Evolutionary conservation across 2,329 filamentous ascomycete genomes (phyloP), one percentile per base, ranked within the genome.

Genomic region (Xylariaceae sp.): DNA sequence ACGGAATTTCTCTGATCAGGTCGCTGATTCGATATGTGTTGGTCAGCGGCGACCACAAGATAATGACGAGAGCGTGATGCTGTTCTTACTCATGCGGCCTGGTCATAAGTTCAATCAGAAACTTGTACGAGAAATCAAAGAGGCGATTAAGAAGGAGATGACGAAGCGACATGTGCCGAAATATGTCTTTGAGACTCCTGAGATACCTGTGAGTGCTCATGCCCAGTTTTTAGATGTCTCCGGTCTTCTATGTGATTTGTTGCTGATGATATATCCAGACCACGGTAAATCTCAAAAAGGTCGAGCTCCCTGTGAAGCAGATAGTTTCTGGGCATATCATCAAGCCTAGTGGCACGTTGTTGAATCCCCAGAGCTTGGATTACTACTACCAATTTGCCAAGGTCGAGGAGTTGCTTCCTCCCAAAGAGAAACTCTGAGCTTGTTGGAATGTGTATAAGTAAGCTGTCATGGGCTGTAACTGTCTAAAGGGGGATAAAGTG

Each of bases 231-330:
- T 19, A 19, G 19, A 19, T 19, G 19, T 19, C 19, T 19, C 19
- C 19, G 19, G 19, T 19, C 19, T 19, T 19, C 19, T 19, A 19
- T 19, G 19, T 19, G 19, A 19, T 19, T 19, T 19, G 19, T 19
- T 19, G 19, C 19, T 19, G 19, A 27, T 42, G 12, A 9, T 29
- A 37, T 49, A 8, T 9, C n/a, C 34, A 90, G 84, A 88, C 85
- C 0, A 94, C 89, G 0, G 84, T 94, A 59, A 94, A 92, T 67
- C 71, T 89, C 48, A 94, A 94, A 69, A 94, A 94, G 70, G 89
- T 94, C 3, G 89, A 94, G 68, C 64, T 94, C 50, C 88, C 88
- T 0, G 86, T 94, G 32, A 94, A 94, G 73, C 86, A 89, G 66
- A 94, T 94, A 59, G 85, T 94, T 0, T 89, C 82, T 0, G 89